These are phyloP conservation scores for Omphalea diandra DNA, from an alignment of 441 rosid species.

Conservation along the genomic window DNA sequence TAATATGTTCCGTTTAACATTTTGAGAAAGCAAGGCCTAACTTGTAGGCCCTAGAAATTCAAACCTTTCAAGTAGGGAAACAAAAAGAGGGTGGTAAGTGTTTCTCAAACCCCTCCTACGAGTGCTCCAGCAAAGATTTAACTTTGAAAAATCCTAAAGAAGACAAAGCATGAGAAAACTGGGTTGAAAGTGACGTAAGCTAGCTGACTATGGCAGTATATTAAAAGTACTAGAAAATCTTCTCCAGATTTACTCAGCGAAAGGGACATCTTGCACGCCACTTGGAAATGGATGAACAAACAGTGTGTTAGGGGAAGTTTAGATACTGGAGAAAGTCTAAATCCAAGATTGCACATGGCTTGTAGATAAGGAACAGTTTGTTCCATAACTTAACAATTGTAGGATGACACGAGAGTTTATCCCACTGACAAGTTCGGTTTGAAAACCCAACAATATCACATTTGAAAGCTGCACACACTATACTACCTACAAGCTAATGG, in stretches of 20 bases:
- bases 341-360: constrained; percentile 1
- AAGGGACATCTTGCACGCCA: constrained; percentile 33
- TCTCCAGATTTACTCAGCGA: constrained; percentile 35
- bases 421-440: constrained; percentile 1
- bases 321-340: constrained; percentile 3
- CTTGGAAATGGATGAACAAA: constrained; percentile 4
- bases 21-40: not conserved
- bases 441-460: not conserved
- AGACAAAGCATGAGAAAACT: not conserved
- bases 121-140: not conserved
- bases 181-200: constrained; percentile 28
- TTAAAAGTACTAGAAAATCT: constrained; percentile 31
- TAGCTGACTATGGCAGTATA: constrained; percentile 18
- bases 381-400: not conserved
- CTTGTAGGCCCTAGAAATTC: not conserved
- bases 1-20: not conserved
- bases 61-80: not conserved
- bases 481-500: not conserved
- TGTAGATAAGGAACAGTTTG: not conserved
- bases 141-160: not conserved
- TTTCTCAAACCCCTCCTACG: not conserved
- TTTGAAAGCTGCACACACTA: not conserved
- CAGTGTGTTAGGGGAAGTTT: not conserved
- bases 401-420: constrained; percentile 7
- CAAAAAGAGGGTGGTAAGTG: not conserved